Evolutionary conservation across 139 green algal genomes (phyloP).

Genomic region (Yamagishiella unicocca): DNA sequence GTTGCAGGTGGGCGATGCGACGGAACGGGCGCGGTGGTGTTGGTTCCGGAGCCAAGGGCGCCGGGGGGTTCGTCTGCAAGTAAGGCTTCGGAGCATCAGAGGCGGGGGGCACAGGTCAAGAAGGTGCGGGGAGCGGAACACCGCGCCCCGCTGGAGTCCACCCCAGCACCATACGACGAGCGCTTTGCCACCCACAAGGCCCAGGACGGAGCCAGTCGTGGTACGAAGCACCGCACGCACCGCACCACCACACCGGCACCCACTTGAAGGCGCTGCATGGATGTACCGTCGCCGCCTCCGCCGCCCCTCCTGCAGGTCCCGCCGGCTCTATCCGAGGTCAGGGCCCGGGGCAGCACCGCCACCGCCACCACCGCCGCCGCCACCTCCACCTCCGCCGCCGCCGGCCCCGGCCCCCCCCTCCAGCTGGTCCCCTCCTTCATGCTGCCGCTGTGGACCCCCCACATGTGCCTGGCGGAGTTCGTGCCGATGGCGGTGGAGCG

Average conservation of each 20-base stretch:
- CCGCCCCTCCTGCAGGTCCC: not conserved
- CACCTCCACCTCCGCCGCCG: not conserved
- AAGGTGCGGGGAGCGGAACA: too few relatives aligned
- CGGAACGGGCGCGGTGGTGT: too few relatives aligned
- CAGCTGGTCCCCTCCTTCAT: slow-evolving; percentile 9
- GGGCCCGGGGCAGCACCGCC: not conserved
- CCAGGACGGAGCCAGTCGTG: too few relatives aligned
- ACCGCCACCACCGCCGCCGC: not conserved
- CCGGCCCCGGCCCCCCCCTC: not conserved
- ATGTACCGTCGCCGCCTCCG: not conserved
- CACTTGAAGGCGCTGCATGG: too few relatives aligned
- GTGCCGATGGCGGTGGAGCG: slow-evolving; percentile 38
- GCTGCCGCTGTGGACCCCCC: slow-evolving; percentile 28
- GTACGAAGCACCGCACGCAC: too few relatives aligned
- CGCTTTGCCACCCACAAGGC: too few relatives aligned
- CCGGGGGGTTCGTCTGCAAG: not conserved
- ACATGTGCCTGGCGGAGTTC: slow-evolving; percentile 46
- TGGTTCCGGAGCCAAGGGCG: too few relatives aligned
- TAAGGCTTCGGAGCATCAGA: not conserved
- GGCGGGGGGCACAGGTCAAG: not conserved
- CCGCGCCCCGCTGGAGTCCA: too few relatives aligned
- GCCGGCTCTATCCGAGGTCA: not conserved
- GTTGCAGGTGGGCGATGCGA: not conserved
- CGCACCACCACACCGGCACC: too few relatives aligned
- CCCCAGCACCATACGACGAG: too few relatives aligned